A percentile compares a stretch with the other conserved stretches of the same genome.
These are phyloP conservation scores for Cupressus sempervirens DNA, from an alignment of 75 land plant genomes.

Conservation along the genomic window DNA sequence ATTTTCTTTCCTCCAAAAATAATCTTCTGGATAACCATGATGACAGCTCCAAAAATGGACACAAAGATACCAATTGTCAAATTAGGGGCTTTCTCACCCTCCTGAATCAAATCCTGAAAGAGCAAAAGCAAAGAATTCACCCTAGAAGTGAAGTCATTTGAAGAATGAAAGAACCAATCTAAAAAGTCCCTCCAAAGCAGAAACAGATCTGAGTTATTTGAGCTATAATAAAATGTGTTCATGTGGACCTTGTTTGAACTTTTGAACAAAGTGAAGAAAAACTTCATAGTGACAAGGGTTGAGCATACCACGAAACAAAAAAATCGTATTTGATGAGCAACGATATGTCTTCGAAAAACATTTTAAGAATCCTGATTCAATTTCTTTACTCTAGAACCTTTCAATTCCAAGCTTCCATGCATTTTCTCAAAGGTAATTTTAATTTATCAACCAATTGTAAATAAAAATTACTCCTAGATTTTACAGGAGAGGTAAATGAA, in stretches of 20 bases:
- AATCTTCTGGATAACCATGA: background rate
- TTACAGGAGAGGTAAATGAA: too few species aligned
- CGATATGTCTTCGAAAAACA: background rate
- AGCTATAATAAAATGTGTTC: background rate
- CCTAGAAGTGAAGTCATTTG: background rate
- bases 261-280: background rate
- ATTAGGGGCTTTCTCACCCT: slow-evolving; percentile 5
- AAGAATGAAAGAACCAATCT: background rate
- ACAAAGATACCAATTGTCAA: slow-evolving; percentile 5
- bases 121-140: background rate
- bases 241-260: background rate
- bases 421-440: background rate
- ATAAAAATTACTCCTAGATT: too few species aligned
- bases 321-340: background rate
- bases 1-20: background rate
- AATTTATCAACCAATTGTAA: too few species aligned
- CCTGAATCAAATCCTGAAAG: background rate
- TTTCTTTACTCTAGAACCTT: background rate
- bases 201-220: background rate
- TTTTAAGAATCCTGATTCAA: background rate
- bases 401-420: background rate
- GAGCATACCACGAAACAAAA: background rate
- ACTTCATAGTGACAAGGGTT: background rate
- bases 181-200: background rate
- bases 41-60: background rate